phyloP scores from a whole-genome alignment of 2,329 filamentous ascomycete species.

The Aspergillus novofumigatus region DNA sequence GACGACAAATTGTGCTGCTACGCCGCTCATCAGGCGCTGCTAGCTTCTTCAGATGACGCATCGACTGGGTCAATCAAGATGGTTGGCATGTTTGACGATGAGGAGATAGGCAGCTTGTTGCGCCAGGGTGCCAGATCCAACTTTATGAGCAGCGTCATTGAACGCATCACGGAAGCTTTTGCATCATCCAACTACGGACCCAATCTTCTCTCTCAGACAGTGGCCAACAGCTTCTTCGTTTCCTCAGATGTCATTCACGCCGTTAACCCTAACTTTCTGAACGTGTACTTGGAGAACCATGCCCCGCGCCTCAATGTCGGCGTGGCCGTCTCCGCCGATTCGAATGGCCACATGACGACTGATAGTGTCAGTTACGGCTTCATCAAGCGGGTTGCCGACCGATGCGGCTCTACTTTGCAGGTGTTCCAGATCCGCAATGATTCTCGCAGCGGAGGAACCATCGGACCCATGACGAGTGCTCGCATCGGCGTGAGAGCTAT shows the following conservation, averaged over 20 bases:
- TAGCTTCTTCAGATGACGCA: constrained; percentile 57
- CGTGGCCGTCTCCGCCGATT: constrained; percentile 72
- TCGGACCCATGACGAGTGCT: constrained; percentile 84
- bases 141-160: constrained; percentile 76
- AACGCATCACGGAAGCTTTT: constrained; percentile 69
- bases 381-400: constrained; percentile 71
- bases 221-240: constrained; percentile 86
- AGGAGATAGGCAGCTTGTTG: constrained; percentile 88
- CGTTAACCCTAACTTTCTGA: constrained; percentile 88
- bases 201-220: constrained; percentile 70
- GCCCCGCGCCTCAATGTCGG: constrained; percentile 85
- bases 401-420: constrained; percentile 68
- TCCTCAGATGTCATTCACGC: constrained; percentile 93
- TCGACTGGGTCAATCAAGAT: constrained; percentile 70
- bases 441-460: constrained; percentile 80
- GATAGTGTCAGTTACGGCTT: constrained; percentile 81
- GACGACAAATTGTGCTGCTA: constrained; percentile 98
- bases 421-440: constrained; percentile 96
- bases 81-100: constrained; percentile 92
- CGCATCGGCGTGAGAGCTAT: constrained; percentile 77
- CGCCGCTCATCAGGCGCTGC: constrained; percentile 78
- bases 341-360: constrained; percentile 94
- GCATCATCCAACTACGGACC: constrained; percentile 44
- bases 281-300: constrained; percentile 78
- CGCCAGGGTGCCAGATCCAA: constrained; percentile 88